Evolutionary conservation across 225 moss, liverwort and hornwort genomes (phyloP).

Genomic region (Sphagnum contortum): DNA sequence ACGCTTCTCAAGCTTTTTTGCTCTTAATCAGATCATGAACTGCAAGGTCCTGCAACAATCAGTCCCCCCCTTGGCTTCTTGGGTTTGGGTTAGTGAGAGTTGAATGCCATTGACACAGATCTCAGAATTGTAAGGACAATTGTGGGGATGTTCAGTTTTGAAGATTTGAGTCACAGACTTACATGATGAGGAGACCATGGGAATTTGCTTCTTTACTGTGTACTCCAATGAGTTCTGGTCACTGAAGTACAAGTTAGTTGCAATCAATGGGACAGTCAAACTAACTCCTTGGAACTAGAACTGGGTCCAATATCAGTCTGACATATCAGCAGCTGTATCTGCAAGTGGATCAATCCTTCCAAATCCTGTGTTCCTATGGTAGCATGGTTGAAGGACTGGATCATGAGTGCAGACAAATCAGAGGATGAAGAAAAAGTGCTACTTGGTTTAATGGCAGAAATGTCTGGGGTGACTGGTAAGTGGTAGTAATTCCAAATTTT

Average conservation of each 20-base stretch:
- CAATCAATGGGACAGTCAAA: slow-evolving; percentile 68
- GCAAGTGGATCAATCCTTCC: slow-evolving; percentile 93
- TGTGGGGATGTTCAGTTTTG: no score
- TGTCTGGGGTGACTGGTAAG: no score
- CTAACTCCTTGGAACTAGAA: slow-evolving; percentile 61
- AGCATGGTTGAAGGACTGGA: slow-evolving; percentile 97
- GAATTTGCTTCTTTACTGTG: slow-evolving; percentile 72
- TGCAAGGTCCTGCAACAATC: no score
- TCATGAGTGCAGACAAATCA: slow-evolving; percentile 29
- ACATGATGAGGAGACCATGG: slow-evolving; percentile 37
- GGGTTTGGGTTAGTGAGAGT: no score
- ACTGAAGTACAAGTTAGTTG: slow-evolving; percentile 65
- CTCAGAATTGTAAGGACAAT: no score
- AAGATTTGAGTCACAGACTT: slow-evolving; percentile 27
- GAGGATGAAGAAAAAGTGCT: no score
- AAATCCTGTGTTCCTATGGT: slow-evolving; percentile 77
- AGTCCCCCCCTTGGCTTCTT: no score
- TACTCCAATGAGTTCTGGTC: slow-evolving; percentile 95
- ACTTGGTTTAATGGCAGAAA: no score
- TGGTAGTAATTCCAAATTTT: no score
- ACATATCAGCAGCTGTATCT: slow-evolving; percentile 83
- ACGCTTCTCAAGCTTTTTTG: no score
- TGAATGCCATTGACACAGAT: no score
- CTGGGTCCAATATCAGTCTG: slow-evolving; percentile 64
- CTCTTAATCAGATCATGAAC: no score